phyloP scores from a whole-genome alignment of 2,329 filamentous ascomycete genomes.

The Camptophora hylomeconis region DNA sequence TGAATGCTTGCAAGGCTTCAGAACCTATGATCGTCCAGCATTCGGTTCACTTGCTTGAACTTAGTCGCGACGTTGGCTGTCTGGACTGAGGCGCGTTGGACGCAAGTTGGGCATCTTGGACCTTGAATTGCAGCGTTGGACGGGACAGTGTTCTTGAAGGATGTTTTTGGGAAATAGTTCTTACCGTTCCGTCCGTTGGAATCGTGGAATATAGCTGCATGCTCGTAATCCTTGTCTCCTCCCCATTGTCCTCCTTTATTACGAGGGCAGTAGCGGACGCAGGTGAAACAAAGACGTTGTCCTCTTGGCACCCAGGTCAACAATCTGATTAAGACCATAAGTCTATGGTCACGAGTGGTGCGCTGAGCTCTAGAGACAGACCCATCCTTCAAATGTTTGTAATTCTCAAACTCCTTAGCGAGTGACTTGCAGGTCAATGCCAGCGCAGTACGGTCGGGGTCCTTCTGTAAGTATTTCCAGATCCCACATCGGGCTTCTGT shows the following conservation, averaged over 20 bases:
- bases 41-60: too few species aligned
- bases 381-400: too few species aligned
- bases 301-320: constrained; percentile 6
- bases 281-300: constrained; percentile 13
- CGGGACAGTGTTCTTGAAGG: too few species aligned
- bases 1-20: too few species aligned
- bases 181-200: too few species aligned
- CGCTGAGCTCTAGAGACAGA: constrained; percentile 5
- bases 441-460: constrained; percentile 10
- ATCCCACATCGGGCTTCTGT: constrained; percentile 8
- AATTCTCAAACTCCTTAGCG: constrained; percentile 9
- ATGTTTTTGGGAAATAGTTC: too few species aligned
- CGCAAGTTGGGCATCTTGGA: constrained; percentile 11
- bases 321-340: constrained; percentile 13
- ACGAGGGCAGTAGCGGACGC: constrained; percentile 9
- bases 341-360: constrained; percentile 7
- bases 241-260: too few species aligned
- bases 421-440: constrained; percentile 14
- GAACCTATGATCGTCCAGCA: too few species aligned
- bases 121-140: constrained; percentile 8
- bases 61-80: too few species aligned
- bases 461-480: constrained; percentile 8
- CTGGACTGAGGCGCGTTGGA: too few species aligned
- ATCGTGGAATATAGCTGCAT: too few species aligned
- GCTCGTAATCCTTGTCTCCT: too few species aligned